A percentile compares a stretch with the other conserved stretches of the same genome.
phyloP scores from a whole-genome alignment of 805 yeast genomes.

The Ogataea allantospora region DNA sequence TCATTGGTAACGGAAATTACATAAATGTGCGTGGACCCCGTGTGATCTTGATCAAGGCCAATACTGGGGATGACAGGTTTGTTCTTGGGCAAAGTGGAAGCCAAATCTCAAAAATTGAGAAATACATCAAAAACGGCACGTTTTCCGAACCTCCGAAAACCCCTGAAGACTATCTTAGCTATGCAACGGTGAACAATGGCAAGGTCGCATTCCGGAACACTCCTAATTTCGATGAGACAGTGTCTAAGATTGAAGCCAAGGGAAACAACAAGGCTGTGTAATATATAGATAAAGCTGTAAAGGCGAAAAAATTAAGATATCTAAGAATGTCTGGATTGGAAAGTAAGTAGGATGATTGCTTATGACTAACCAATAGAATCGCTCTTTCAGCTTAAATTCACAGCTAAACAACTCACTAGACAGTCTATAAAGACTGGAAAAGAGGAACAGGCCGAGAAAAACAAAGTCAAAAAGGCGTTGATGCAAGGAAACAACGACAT shows the following conservation, averaged over 20 bases:
- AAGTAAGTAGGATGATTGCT: constrained; percentile 2
- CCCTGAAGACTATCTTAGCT: constrained; percentile 46
- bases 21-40: constrained; percentile 57
- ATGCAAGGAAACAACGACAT: constrained; percentile 85
- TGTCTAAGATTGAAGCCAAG: constrained; percentile 30
- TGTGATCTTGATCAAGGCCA: constrained; percentile 47
- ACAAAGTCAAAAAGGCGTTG: constrained; percentile 86
- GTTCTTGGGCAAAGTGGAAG: constrained; percentile 6
- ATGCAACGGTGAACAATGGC: constrained; percentile 44
- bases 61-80: constrained; percentile 31
- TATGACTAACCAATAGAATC: constrained; percentile 45
- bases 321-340: constrained; percentile 7
- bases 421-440: constrained; percentile 90
- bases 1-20: constrained; percentile 42
- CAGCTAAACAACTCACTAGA: constrained; percentile 87
- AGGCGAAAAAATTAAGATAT: constrained; percentile 1
- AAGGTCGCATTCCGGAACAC: constrained; percentile 45
- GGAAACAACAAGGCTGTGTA: constrained; percentile 15
- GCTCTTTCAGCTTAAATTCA: constrained; percentile 71
- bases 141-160: constrained; percentile 22
- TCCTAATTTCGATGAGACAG: constrained; percentile 39
- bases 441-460: constrained; percentile 84
- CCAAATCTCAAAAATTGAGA: constrained; percentile 22
- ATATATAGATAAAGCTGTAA: constrained; percentile 4
- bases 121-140: constrained; percentile 17